Conservation (phyloP, 345 rosid species). For the Brassica carinata region DNA sequence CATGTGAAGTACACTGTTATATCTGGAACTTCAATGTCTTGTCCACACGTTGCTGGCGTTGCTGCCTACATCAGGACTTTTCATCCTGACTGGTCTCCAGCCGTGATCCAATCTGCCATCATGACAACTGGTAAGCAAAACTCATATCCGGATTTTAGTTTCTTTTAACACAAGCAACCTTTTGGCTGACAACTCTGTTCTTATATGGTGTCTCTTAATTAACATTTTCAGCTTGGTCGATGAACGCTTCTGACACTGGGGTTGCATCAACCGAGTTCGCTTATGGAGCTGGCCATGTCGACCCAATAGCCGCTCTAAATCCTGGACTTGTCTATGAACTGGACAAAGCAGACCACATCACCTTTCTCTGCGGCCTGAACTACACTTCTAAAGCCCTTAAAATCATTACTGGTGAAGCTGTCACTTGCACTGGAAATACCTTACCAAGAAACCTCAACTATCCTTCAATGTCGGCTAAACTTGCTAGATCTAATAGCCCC, state of each 20-base stretch:
- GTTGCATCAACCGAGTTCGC: slow-evolving; percentile 42
- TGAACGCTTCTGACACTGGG: slow-evolving; percentile 33
- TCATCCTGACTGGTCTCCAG: too few relatives aligned
- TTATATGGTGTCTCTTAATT: neutral
- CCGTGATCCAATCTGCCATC: too few relatives aligned
- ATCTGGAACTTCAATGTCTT: too few relatives aligned
- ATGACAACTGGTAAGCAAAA: too few relatives aligned
- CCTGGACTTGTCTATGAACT: slow-evolving; percentile 49
- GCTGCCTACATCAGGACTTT: too few relatives aligned
- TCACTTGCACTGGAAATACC: slow-evolving; percentile 34
- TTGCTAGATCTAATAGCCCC: neutral
- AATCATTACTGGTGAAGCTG: slow-evolving; percentile 39
- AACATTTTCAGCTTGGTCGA: slow-evolving; percentile 42
- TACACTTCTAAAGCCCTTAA: slow-evolving; percentile 5
- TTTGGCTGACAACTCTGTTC: neutral
- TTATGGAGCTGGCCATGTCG: slow-evolving; percentile 58
- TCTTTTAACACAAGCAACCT: neutral
- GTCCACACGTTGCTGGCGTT: too few relatives aligned
- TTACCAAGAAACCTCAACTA: slow-evolving; percentile 52
- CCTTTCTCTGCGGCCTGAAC: slow-evolving; percentile 49
- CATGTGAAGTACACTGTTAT: too few relatives aligned
- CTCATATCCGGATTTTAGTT: neutral
- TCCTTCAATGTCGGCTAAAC: slow-evolving; percentile 46
- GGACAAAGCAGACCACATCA: slow-evolving; percentile 40
- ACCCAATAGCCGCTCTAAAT: slow-evolving; percentile 48